Percentiles rank a stretch among this genome's conserved stretches.
Conservation (phyloP, 306 rosid species). For the Mimosa pudica region DNA sequence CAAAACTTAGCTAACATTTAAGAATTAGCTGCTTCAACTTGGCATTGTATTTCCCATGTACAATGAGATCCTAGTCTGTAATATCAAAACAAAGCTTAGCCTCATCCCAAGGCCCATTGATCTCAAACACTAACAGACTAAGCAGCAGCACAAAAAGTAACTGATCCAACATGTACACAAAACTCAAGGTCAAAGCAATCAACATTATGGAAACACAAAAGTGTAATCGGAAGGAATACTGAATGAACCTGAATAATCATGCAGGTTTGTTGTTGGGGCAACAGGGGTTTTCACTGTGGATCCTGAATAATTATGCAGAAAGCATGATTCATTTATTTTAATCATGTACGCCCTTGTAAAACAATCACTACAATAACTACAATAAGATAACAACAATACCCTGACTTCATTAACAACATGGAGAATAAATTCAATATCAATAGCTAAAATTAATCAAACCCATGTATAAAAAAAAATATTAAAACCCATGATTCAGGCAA, state of each 20-base stretch:
- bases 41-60: conserved; percentile 13
- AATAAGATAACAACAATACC: too few species aligned
- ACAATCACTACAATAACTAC: too few species aligned
- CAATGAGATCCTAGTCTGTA: conserved; percentile 56
- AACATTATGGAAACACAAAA: conserved; percentile 68
- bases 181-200: conserved; percentile 57
- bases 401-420: too few species aligned
- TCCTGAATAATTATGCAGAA: conserved; percentile 85
- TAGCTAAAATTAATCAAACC: too few species aligned
- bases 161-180: conserved; percentile 60
- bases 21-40: not conserved
- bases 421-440: too few species aligned
- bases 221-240: conserved; percentile 67
- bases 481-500: too few species aligned
- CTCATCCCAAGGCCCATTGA: conserved; percentile 98
- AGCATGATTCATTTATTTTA: too few species aligned
- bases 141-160: conserved; percentile 63
- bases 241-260: too few species aligned
- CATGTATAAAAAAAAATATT: too few species aligned
- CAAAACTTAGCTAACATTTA: not conserved
- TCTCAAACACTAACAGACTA: conserved; percentile 76
- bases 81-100: conserved; percentile 93
- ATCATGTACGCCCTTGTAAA: too few species aligned
- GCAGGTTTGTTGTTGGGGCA: too few species aligned
- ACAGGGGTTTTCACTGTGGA: conserved; percentile 73